phyloP scores from a whole-genome alignment of 352 stramenopile genomes.

The Phytopythium boreale region DNA sequence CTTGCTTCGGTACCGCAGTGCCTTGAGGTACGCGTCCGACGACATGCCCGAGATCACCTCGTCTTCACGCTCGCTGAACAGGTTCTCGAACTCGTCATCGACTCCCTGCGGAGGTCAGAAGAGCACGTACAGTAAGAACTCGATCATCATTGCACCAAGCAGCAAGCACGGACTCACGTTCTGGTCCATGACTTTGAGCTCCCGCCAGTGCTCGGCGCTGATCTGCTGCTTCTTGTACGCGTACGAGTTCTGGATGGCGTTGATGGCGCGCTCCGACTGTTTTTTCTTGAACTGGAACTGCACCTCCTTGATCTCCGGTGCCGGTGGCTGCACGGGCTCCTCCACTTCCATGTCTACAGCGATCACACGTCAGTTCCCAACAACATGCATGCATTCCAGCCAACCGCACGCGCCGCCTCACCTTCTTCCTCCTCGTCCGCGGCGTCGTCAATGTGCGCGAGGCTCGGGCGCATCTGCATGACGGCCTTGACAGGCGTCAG shows the following conservation, averaged over 20 bases:
- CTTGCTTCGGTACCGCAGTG: conserved; percentile 63
- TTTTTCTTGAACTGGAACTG: conserved; percentile 90
- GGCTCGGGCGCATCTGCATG: conserved; percentile 81
- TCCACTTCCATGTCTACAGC: conserved; percentile 46
- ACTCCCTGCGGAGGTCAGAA: conserved; percentile 12
- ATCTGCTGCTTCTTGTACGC: conserved; percentile 83
- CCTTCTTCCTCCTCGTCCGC: conserved; percentile 63
- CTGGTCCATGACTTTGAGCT: conserved; percentile 69
- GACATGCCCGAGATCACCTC: conserved; percentile 71
- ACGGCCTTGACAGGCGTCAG: conserved; percentile 63
- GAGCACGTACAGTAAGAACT: background rate
- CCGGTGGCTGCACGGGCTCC: conserved; percentile 42
- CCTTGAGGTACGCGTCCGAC: conserved; percentile 64
- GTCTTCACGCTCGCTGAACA: conserved; percentile 83
- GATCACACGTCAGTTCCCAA: background rate
- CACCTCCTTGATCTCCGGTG: conserved; percentile 69
- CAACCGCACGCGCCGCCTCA: background rate
- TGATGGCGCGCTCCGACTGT: conserved; percentile 73
- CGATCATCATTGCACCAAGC: background rate
- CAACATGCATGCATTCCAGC: background rate
- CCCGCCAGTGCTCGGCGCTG: conserved; percentile 73
- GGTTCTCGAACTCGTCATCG: conserved; percentile 76
- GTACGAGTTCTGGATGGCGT: conserved; percentile 81
- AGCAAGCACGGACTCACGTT: conserved; percentile 34
- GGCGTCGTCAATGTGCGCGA: conserved; percentile 75